These are phyloP conservation scores for Ligustrum vulgare DNA, from an alignment of 257 asterid species.

Conservation along the genomic window DNA sequence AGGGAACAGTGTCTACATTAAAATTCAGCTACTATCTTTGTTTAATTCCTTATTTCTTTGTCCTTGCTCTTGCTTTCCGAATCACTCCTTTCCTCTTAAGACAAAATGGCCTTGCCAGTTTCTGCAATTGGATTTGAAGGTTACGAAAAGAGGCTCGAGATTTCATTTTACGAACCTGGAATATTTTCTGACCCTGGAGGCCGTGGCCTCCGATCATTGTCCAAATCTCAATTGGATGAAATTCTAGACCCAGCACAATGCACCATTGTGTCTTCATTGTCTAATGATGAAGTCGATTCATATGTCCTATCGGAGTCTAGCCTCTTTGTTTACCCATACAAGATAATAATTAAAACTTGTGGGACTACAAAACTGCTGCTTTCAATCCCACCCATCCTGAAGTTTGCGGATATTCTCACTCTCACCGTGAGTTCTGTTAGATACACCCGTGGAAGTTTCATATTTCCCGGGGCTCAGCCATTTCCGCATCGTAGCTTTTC, in stretches of 20 bases:
- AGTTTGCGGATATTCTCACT: conserved; percentile 43
- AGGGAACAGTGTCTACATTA: neutral
- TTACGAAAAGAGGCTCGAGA: conserved; percentile 81
- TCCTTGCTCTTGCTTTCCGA: conserved; percentile 27
- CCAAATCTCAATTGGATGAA: conserved; percentile 63
- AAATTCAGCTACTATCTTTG: neutral
- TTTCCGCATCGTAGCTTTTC: conserved; percentile 75
- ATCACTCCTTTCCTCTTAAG: conserved; percentile 12
- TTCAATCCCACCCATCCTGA: conserved; percentile 66
- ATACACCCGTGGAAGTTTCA: conserved; percentile 80
- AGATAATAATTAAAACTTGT: conserved; percentile 76
- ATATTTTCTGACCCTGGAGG: conserved; percentile 49
- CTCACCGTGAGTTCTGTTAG: conserved; percentile 56
- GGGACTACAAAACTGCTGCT: conserved; percentile 86
- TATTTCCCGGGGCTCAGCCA: conserved; percentile 76
- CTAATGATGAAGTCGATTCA: conserved; percentile 66
- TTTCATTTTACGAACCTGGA: conserved; percentile 53
- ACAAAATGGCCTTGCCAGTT: conserved; percentile 51
- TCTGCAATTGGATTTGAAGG: conserved; percentile 90
- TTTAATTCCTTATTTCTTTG: conserved; percentile 22
- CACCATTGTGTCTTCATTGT: conserved; percentile 74
- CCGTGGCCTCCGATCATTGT: conserved; percentile 57
- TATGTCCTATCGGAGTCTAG: conserved; percentile 87
- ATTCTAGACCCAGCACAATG: conserved; percentile 74
- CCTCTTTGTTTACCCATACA: conserved; percentile 73